Evolutionary conservation across 495 filamentous ascomycete species (phyloP), one percentile per base, ranked within the genome.

Genomic region (Coniosporium apollinis): DNA sequence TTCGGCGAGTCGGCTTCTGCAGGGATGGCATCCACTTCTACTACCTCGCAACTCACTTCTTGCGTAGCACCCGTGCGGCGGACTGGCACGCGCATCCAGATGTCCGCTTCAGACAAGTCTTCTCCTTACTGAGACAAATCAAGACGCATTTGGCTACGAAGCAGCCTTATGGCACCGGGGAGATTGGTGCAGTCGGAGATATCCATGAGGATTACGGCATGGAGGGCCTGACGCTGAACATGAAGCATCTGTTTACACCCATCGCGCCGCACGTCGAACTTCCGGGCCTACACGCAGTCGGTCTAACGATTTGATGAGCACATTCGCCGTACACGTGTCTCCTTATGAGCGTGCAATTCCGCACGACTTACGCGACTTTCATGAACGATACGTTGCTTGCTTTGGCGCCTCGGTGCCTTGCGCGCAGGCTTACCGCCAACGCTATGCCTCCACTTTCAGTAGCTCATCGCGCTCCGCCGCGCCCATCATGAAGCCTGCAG

Each of bases 21-120:
- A 52, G 70, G 19, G 75, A 79, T 45, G 75, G 66, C 5, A 60
- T 75, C 7, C 70, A 73, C 37, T 79, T 75, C 44, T 79, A 70
- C 52, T 78, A 65, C 60, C 56, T 80, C 39, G 73, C 67, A 9
- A 72, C 58, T 30, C 37, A 48, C 21, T 58, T 61, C 43, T 46
- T 73, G 34, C 64, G 64, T 43, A 63, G 57, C 24, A 62, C 57
- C 11, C 48, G 60, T 18, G 44, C 51, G 3, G 42, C 47, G 19
- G 66, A 69, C 37, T 58, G 63, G 42, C 55, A 60, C 15, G 50
- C 64, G 45, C 56, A 60, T 0, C 54, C 70, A 4, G 72, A 78
- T 41, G 56, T 58, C 28, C 64, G 73, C 5, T 72, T 74, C 44
- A 51, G 55, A 19, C 64, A 72, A 34, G 60, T 74, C 28, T 72